Conservation (phyloP, 345 rosid genomes). For the Capsella bursapastoris region DNA sequence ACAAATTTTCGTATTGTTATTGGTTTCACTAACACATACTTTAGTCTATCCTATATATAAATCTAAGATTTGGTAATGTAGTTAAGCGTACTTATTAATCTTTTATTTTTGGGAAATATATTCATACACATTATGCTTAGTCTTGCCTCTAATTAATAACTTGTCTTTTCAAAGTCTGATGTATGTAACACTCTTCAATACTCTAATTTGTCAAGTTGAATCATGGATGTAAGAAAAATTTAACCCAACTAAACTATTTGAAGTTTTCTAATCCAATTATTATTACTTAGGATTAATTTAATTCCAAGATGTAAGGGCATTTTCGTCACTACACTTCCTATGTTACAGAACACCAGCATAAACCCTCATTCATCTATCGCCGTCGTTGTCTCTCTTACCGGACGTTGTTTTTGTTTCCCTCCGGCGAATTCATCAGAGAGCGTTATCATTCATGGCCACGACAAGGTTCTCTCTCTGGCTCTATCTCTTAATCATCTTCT, state of each 20-base stretch:
- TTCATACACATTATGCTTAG: not conserved
- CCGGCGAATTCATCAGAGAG: constrained; percentile 17
- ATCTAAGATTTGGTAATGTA: constrained; percentile 1
- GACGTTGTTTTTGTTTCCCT: constrained; percentile 17
- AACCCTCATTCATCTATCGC: constrained; percentile 28
- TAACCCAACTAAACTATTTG: too few species aligned
- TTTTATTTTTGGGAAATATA: not conserved
- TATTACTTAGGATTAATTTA: not conserved
- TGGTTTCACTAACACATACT: not conserved
- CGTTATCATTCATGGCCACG: constrained; percentile 26
- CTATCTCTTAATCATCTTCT: not conserved
- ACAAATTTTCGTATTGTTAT: not conserved
- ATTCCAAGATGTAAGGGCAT: constrained; percentile 9
- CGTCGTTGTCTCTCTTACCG: constrained; percentile 23
- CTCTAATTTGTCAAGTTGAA: not conserved
- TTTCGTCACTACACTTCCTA: not conserved
- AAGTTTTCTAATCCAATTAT: not conserved
- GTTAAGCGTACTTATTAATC: not conserved
- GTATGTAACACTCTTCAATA: not conserved
- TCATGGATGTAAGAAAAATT: not conserved
- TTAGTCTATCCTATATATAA: not conserved
- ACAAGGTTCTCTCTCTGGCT: constrained; percentile 24
- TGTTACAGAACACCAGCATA: constrained; percentile 1
- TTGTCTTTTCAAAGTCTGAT: constrained; percentile 14
- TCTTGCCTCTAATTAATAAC: not conserved